These are phyloP conservation scores for Iris pallida DNA, from an alignment of 116 monocot species.

Conservation along the genomic window DNA sequence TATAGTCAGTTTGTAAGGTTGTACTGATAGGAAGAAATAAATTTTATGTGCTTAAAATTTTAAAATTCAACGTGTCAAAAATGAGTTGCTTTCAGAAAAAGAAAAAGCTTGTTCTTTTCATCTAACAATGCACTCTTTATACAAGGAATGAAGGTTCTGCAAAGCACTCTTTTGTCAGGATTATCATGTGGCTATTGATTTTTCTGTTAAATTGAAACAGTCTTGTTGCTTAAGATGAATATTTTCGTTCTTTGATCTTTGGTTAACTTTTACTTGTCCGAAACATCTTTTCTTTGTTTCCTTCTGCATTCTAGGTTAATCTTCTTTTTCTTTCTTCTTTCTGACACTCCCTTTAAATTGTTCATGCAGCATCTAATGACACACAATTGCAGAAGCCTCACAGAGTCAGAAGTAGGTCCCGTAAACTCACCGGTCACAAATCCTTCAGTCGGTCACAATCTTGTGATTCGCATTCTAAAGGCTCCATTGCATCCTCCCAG, in stretches of 20 bases:
- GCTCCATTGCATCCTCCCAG: slow-evolving; percentile 46
- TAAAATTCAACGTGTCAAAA: too few relatives aligned
- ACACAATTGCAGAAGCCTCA: slow-evolving; percentile 40
- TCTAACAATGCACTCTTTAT: too few relatives aligned
- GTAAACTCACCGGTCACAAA: slow-evolving; percentile 39
- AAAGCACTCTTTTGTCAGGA: too few relatives aligned
- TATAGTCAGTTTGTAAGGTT: too few relatives aligned
- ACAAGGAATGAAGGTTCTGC: too few relatives aligned
- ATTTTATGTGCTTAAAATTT: too few relatives aligned
- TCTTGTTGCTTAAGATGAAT: slow-evolving; percentile 4
- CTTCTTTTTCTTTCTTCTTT: neutral
- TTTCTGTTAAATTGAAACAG: neutral
- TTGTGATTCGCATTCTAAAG: slow-evolving; percentile 64
- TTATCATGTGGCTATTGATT: too few relatives aligned
- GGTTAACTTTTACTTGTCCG: slow-evolving; percentile 9
- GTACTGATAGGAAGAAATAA: too few relatives aligned
- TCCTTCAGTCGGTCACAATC: slow-evolving; percentile 45
- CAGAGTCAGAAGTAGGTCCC: slow-evolving; percentile 42
- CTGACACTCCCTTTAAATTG: neutral
- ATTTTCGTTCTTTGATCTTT: neutral
- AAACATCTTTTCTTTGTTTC: slow-evolving; percentile 2
- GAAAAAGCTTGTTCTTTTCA: too few relatives aligned
- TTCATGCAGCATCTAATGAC: slow-evolving; percentile 56
- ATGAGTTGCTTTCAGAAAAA: too few relatives aligned
- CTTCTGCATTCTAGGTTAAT: neutral